Evolutionary conservation across 2,329 filamentous ascomycete genomes (phyloP).

Genomic region (Aureobasidium lini): DNA sequence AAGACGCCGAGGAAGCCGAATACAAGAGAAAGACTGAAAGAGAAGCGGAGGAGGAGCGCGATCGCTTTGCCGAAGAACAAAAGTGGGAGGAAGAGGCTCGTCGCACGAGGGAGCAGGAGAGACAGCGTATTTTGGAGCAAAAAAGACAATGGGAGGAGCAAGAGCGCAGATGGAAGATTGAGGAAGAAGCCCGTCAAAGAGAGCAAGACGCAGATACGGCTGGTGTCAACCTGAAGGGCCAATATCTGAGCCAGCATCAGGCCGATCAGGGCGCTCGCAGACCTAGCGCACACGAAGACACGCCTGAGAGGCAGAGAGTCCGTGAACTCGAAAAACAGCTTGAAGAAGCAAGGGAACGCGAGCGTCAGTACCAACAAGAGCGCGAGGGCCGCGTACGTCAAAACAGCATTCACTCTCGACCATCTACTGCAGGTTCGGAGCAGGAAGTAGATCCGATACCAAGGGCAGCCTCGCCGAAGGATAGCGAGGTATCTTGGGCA

Average conservation of each 20-base stretch:
- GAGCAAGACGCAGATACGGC: slow-evolving; percentile 66
- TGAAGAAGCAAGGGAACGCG: slow-evolving; percentile 59
- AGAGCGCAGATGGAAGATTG: slow-evolving; percentile 66
- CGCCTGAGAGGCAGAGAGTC: slow-evolving; percentile 59
- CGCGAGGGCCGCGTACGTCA: slow-evolving; percentile 45
- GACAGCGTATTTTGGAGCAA: slow-evolving; percentile 56
- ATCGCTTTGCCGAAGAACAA: slow-evolving; percentile 55
- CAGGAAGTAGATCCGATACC: slow-evolving; percentile 6
- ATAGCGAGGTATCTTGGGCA: slow-evolving; percentile 57
- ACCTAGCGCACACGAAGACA: slow-evolving; percentile 33
- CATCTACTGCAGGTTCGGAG: slow-evolving; percentile 2
- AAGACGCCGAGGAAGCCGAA: slow-evolving; percentile 46
- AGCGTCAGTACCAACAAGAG: slow-evolving; percentile 56
- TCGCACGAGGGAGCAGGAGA: slow-evolving; percentile 51
- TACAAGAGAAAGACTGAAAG: slow-evolving; percentile 39
- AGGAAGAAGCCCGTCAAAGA: slow-evolving; percentile 61
- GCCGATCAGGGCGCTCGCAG: slow-evolving; percentile 50
- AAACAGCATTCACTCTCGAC: slow-evolving; percentile 27
- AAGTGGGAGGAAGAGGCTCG: slow-evolving; percentile 60
- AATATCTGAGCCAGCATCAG: slow-evolving; percentile 82
- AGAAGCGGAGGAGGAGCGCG: slow-evolving; percentile 60
- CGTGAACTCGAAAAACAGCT: slow-evolving; percentile 71
- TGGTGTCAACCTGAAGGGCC: slow-evolving; percentile 66
- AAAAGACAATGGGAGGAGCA: slow-evolving; percentile 71
- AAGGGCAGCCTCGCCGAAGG: slow-evolving; percentile 33